These are phyloP conservation scores for Aspergillus pseudonomiae DNA, from an alignment of 2,329 filamentous ascomycete genomes.

Conservation along the genomic window DNA sequence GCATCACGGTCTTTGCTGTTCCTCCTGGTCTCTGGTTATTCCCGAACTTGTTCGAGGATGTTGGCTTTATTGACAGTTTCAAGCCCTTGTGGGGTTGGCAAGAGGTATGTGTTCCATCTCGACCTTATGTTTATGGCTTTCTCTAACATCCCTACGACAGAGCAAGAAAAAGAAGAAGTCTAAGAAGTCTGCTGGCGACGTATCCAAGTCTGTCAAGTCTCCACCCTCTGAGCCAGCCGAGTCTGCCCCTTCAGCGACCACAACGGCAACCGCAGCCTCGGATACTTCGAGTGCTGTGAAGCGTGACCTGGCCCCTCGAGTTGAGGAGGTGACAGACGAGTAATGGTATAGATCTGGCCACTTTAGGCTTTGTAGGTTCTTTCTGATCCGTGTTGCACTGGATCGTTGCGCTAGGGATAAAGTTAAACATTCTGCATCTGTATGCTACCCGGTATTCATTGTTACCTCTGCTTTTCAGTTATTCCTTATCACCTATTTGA, in stretches of 20 bases:
- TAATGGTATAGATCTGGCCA: conserved; percentile 22
- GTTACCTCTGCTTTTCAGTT: neutral
- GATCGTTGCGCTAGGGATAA: neutral
- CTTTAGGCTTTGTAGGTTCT: neutral
- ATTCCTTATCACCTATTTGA: neutral
- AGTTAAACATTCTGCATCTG: neutral
- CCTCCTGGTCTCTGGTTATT: conserved; percentile 96
- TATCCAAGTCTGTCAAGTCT: conserved; percentile 13
- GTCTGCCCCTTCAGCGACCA: conserved; percentile 33
- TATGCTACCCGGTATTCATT: neutral
- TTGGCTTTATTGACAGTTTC: conserved; percentile 98
- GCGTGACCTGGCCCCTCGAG: conserved; percentile 46
- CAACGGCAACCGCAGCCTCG: conserved; percentile 41
- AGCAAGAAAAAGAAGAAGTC: conserved; percentile 46
- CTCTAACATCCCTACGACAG: conserved; percentile 24
- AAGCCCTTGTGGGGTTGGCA: conserved; percentile 97
- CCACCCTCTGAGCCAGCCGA: conserved; percentile 15
- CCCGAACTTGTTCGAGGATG: conserved; percentile 97
- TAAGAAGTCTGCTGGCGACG: conserved; percentile 26
- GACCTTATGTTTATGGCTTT: neutral
- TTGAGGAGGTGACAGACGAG: conserved; percentile 50
- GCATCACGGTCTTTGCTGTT: conserved; percentile 81
- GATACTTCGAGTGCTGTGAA: conserved; percentile 37
- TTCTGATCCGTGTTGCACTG: neutral
- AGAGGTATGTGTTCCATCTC: conserved; percentile 63